Percentiles rank a stretch among this genome's conserved stretches.
Conservation (phyloP, 1,139 yeast species). For the Pichia norvegensis region DNA sequence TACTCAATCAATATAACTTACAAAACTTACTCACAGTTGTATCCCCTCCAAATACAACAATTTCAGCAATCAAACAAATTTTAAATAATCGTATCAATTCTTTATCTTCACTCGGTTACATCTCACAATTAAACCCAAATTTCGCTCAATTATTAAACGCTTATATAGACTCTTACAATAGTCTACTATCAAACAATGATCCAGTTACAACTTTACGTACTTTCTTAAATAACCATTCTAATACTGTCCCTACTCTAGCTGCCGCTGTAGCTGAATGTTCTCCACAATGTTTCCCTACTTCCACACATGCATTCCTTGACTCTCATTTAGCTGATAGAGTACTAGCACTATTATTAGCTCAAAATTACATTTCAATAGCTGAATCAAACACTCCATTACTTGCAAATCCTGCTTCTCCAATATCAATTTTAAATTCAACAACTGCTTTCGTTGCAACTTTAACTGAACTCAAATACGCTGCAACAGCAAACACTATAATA, state of each 20-base stretch:
- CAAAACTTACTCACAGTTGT: background rate
- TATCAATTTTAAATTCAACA: slow-evolving; percentile 44
- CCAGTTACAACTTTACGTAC: slow-evolving; percentile 27
- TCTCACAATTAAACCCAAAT: slow-evolving; percentile 82
- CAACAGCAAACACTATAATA: slow-evolving; percentile 51
- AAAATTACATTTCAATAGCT: slow-evolving; percentile 35
- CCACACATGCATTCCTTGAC: slow-evolving; percentile 35
- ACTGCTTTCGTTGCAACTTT: slow-evolving; percentile 75
- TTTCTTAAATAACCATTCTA: slow-evolving; percentile 54
- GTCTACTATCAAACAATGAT: slow-evolving; percentile 33
- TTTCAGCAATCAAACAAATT: background rate
- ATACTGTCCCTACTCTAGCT: slow-evolving; percentile 52
- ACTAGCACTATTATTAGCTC: slow-evolving; percentile 75
- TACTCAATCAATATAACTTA: no score
- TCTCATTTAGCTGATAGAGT: slow-evolving; percentile 78
- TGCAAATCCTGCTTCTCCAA: background rate
- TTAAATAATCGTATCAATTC: background rate
- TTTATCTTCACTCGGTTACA: slow-evolving; percentile 65
- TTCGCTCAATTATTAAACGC: slow-evolving; percentile 72
- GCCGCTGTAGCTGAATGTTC: background rate
- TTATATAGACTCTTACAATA: slow-evolving; percentile 66
- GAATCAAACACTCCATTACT: background rate
- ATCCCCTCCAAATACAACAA: background rate
- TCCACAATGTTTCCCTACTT: background rate
- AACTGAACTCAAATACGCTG: slow-evolving; percentile 75